phyloP scores from a whole-genome alignment of 2,329 filamentous ascomycete species.

The Capronia coronata region DNA sequence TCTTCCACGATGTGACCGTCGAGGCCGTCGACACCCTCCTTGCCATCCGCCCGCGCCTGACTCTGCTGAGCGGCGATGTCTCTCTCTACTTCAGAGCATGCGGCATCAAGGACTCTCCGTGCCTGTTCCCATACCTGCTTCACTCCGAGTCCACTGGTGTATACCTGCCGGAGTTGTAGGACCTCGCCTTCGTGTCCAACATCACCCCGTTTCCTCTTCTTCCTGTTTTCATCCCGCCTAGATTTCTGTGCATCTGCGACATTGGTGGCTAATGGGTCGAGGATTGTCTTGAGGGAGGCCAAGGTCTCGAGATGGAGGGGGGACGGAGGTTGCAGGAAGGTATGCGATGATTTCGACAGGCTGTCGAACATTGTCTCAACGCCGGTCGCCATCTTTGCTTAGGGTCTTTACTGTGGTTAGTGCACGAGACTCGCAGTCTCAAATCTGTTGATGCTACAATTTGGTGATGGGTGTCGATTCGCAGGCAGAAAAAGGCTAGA shows the following conservation, averaged over 20 bases:
- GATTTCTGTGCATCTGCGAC: constrained; percentile 66
- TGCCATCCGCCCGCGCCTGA: constrained; percentile 32
- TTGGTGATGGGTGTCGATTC: not conserved
- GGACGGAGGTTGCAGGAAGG: constrained; percentile 67
- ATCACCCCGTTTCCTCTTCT: constrained; percentile 29
- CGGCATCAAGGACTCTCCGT: constrained; percentile 61
- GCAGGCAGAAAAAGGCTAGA: not conserved
- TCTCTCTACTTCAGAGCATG: constrained; percentile 26
- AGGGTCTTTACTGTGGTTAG: not conserved
- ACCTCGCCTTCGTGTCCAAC: constrained; percentile 41
- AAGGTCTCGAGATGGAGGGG: constrained; percentile 64
- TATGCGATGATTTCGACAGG: constrained; percentile 58
- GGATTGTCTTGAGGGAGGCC: constrained; percentile 67
- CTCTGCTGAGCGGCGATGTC: constrained; percentile 32
- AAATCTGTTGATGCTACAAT: constrained; percentile 34
- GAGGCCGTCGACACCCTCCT: no score
- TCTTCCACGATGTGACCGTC: no score
- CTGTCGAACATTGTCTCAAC: constrained; percentile 44
- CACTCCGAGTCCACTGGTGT: constrained; percentile 79
- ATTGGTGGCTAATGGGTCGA: constrained; percentile 70
- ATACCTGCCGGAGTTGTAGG: constrained; percentile 76
- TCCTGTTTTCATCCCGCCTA: constrained; percentile 60
- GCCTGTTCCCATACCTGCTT: constrained; percentile 94
- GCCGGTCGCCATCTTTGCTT: constrained; percentile 1
- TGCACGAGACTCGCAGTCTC: not conserved